phyloP scores from a whole-genome alignment of 192 early-diverging fungal genomes.

The Podochytrium sp. region DNA sequence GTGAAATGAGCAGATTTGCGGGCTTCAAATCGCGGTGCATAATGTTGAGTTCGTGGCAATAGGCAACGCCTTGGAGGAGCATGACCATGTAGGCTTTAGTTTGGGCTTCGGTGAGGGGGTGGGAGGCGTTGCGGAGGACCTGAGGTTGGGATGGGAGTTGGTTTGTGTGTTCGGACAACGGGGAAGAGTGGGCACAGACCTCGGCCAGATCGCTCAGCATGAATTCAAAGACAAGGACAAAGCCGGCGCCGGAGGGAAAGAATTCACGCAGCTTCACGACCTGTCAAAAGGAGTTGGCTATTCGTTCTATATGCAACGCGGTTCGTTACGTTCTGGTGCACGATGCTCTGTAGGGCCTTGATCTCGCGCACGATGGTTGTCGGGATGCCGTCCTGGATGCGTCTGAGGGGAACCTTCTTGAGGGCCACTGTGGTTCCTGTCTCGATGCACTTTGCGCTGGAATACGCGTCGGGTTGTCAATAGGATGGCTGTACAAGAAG shows the following conservation, averaged over 20 bases:
- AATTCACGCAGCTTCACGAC: slow-evolving; percentile 56
- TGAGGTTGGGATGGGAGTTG: neutral
- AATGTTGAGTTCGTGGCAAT: slow-evolving; percentile 62
- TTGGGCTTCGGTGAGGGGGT: slow-evolving; percentile 56
- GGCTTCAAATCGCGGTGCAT: slow-evolving; percentile 60
- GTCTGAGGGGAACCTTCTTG: slow-evolving; percentile 57
- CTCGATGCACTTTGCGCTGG: slow-evolving; percentile 57
- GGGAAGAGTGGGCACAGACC: neutral
- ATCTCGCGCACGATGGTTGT: slow-evolving; percentile 61
- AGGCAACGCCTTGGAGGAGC: slow-evolving; percentile 62
- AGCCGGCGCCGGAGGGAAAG: slow-evolving; percentile 51
- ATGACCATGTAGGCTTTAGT: slow-evolving; percentile 63
- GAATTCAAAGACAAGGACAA: slow-evolving; percentile 60
- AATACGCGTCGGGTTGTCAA: slow-evolving; percentile 34
- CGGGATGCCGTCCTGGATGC: slow-evolving; percentile 58
- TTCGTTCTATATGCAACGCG: neutral
- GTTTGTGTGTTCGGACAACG: neutral
- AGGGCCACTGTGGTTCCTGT: slow-evolving; percentile 57
- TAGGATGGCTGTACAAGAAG: neutral
- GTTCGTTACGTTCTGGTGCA: slow-evolving; percentile 52
- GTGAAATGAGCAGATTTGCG: slow-evolving; percentile 60
- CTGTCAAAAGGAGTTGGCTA: slow-evolving; percentile 18
- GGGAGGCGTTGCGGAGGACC: slow-evolving; percentile 45
- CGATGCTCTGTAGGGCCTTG: slow-evolving; percentile 58
- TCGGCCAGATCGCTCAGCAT: slow-evolving; percentile 57